A percentile compares a stretch with the other conserved stretches of the same genome.
Conservation (phyloP, 441 rosid genomes). For the Euphorbia corollata region DNA sequence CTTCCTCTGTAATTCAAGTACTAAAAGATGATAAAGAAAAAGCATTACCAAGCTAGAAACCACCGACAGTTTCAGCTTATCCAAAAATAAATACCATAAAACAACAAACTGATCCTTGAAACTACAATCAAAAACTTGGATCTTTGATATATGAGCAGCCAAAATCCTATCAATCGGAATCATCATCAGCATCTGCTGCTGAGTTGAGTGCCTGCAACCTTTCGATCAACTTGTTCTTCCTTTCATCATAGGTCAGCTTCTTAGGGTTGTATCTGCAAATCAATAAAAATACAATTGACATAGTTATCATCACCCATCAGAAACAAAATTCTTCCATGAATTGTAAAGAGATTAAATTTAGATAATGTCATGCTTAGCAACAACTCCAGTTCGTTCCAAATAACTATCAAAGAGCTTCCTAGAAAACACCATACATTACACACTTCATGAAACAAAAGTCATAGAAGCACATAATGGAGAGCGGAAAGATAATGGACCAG, state of each 20-base stretch:
- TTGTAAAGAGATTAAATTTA: no score
- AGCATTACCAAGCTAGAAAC: background rate
- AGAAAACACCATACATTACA: no score
- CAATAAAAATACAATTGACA: background rate
- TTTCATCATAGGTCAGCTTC: constrained; percentile 68
- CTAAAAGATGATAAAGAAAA: background rate
- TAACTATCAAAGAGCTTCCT: no score
- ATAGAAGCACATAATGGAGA: no score
- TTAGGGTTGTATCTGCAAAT: constrained; percentile 45
- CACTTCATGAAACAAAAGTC: no score
- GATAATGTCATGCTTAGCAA: no score
- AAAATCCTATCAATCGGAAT: background rate
- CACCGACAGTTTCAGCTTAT: background rate
- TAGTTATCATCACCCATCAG: background rate
- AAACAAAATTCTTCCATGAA: no score
- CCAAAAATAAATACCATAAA: background rate
- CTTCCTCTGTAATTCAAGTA: background rate
- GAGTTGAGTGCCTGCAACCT: constrained; percentile 55
- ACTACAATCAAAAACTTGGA: background rate
- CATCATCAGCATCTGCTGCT: constrained; percentile 42
- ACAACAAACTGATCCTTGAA: constrained; percentile 2
- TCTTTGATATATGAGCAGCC: no score
- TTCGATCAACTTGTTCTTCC: constrained; percentile 59
- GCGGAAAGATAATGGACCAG: no score
- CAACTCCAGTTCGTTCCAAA: no score